These are phyloP conservation scores for Alternaria alternata DNA, from an alignment of 2,329 filamentous ascomycete species.

Conservation along the genomic window DNA sequence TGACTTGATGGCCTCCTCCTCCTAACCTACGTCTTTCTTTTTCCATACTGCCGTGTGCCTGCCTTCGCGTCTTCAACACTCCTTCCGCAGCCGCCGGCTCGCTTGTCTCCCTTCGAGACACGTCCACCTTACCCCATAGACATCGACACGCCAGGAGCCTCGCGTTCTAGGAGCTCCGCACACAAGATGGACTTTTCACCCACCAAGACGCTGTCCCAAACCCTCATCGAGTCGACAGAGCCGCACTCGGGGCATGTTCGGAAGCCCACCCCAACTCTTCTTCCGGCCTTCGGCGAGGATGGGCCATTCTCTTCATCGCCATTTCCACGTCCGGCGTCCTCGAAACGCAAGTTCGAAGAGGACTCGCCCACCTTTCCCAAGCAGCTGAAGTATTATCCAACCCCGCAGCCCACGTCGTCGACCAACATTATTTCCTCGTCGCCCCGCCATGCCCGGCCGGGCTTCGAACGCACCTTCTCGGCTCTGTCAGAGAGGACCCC, in stretches of 20 bases:
- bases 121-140: constrained; percentile 30
- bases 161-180: constrained; percentile 37
- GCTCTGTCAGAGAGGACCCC: constrained; percentile 80
- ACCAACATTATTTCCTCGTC: constrained; percentile 89
- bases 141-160: constrained; percentile 38
- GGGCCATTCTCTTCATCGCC: constrained; percentile 83
- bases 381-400: constrained; percentile 79
- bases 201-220: constrained; percentile 34
- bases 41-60: constrained; percentile 21
- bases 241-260: constrained; percentile 51
- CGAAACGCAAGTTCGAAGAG: constrained; percentile 70
- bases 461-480: constrained; percentile 65
- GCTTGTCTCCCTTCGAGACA: constrained; percentile 34
- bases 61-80: constrained; percentile 23
- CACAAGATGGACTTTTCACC: constrained; percentile 47
- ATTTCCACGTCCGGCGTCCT: constrained; percentile 67
- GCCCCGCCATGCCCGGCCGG: constrained; percentile 59
- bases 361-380: constrained; percentile 56
- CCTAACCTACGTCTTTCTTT: constrained; percentile 35
- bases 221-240: constrained; percentile 39
- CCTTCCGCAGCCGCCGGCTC: constrained; percentile 34
- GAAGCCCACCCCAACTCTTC: constrained; percentile 68
- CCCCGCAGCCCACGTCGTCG: constrained; percentile 91
- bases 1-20: constrained; percentile 47
- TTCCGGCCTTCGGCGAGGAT: constrained; percentile 70